Conservation (phyloP, 805 yeast genomes). For the Candida nanaspora region DNA sequence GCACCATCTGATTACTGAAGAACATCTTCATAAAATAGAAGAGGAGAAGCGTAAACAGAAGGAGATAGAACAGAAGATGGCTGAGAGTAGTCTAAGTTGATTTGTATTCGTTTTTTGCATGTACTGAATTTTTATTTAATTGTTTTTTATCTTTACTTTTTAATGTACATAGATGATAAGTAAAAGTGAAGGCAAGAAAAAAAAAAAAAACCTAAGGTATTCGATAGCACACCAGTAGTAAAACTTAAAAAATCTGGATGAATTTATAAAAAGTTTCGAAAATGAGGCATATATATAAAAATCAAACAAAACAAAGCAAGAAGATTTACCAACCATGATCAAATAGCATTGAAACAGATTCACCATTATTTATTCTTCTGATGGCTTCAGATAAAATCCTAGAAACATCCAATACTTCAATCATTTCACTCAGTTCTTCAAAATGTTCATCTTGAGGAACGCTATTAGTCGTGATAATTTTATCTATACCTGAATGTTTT, state of each 20-base stretch:
- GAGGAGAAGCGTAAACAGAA: conserved; percentile 25
- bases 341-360: conserved; percentile 86
- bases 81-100: neutral
- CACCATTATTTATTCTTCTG: conserved; percentile 95
- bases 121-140: too few species aligned
- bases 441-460: conserved; percentile 73
- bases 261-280: too few species aligned
- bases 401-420: conserved; percentile 83
- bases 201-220: too few species aligned
- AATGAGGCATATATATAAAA: too few species aligned
- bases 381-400: conserved; percentile 90
- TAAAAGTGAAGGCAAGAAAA: too few species aligned
- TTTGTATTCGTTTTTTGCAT: too few species aligned
- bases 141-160: too few species aligned
- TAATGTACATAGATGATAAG: too few species aligned
- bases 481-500: conserved; percentile 64
- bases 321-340: conserved; percentile 74
- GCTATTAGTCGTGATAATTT: conserved; percentile 81
- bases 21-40: conserved; percentile 41
- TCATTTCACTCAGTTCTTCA: conserved; percentile 45
- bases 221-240: too few species aligned
- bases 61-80: conserved; percentile 3
- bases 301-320: too few species aligned
- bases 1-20: conserved; percentile 67
- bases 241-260: too few species aligned